A percentile compares a stretch with the other conserved stretches of the same genome.
Evolutionary conservation across 768 basidiomycete genomes (phyloP).

Genomic region (Leccinum arenicola): DNA sequence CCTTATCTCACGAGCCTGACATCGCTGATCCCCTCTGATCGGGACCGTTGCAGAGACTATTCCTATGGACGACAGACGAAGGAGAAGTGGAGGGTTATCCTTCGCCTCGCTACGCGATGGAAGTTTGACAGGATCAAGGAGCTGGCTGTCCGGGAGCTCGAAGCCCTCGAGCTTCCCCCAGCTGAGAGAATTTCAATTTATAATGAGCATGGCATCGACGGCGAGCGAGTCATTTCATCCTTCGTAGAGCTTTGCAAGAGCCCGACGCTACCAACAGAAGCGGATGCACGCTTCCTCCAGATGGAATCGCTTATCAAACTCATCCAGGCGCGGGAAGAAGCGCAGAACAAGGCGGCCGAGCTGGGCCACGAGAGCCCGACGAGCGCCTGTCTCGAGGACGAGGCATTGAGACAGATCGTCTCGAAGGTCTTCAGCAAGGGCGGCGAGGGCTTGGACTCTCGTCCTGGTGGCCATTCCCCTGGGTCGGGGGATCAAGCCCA

Average conservation of each 20-base stretch:
- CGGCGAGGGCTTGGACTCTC: slow-evolving; percentile 19
- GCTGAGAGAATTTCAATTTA: slow-evolving; percentile 58
- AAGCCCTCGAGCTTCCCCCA: slow-evolving; percentile 42
- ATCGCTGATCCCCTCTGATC: not conserved
- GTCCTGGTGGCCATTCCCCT: slow-evolving; percentile 12
- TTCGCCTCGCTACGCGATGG: slow-evolving; percentile 57
- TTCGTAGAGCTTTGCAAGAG: slow-evolving; percentile 56
- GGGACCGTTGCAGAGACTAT: slow-evolving; percentile 41
- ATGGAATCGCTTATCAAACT: slow-evolving; percentile 53
- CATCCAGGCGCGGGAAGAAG: slow-evolving; percentile 52
- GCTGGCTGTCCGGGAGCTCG: slow-evolving; percentile 55
- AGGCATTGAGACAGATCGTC: slow-evolving; percentile 31
- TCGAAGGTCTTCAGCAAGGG: slow-evolving; percentile 28
- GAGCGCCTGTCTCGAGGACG: slow-evolving; percentile 31
- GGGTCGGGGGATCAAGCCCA: slow-evolving; percentile 19
- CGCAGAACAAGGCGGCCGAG: slow-evolving; percentile 34
- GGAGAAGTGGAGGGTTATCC: slow-evolving; percentile 52
- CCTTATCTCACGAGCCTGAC: not conserved
- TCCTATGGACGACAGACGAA: slow-evolving; percentile 48
- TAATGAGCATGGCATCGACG: slow-evolving; percentile 49
- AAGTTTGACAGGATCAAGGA: slow-evolving; percentile 47
- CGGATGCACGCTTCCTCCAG: slow-evolving; percentile 55
- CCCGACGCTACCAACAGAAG: slow-evolving; percentile 44
- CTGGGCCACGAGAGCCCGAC: slow-evolving; percentile 32
- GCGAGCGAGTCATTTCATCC: slow-evolving; percentile 46